Evolutionary conservation across 2,329 filamentous ascomycete species (phyloP).

Genomic region (Lasiodiplodia gonubiensis): DNA sequence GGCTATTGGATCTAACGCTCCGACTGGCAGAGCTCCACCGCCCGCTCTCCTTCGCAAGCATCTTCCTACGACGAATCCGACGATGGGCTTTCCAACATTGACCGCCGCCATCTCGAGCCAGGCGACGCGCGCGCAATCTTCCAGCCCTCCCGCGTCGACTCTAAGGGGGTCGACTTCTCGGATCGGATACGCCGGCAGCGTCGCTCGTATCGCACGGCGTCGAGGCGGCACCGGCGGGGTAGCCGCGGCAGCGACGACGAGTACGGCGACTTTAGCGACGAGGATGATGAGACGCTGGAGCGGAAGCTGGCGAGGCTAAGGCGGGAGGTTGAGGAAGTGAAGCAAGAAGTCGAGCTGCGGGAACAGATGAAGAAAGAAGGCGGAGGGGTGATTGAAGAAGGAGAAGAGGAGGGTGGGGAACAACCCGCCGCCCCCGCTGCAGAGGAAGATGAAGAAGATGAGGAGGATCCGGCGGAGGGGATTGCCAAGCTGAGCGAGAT

Average conservation of each 20-base stretch:
- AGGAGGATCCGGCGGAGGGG: slow-evolving; percentile 57
- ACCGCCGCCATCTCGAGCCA: slow-evolving; percentile 75
- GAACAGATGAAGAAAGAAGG: slow-evolving; percentile 39
- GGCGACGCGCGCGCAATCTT: slow-evolving; percentile 83
- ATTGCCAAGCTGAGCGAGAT: slow-evolving; percentile 73
- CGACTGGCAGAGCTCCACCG: slow-evolving; percentile 34
- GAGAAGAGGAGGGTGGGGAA: slow-evolving; percentile 48
- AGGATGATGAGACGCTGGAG: slow-evolving; percentile 78
- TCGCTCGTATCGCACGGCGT: slow-evolving; percentile 78
- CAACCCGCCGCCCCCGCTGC: slow-evolving; percentile 32
- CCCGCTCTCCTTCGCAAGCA: slow-evolving; percentile 44
- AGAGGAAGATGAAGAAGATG: slow-evolving; percentile 47
- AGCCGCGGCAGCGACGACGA: slow-evolving; percentile 65
- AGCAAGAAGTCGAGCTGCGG: slow-evolving; percentile 62
- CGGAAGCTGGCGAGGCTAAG: slow-evolving; percentile 81
- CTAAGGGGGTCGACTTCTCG: slow-evolving; percentile 82
- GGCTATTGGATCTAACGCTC: slow-evolving; percentile 41
- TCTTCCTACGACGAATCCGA: slow-evolving; percentile 66
- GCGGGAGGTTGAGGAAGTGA: slow-evolving; percentile 74
- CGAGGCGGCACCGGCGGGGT: slow-evolving; percentile 61
- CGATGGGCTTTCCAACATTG: slow-evolving; percentile 60
- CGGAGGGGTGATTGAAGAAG: slow-evolving; percentile 51
- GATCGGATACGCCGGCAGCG: slow-evolving; percentile 80
- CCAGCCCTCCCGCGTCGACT: slow-evolving; percentile 74
- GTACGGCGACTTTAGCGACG: slow-evolving; percentile 73